A percentile compares a stretch with the other conserved stretches of the same genome.
These are phyloP conservation scores for Heritiera littoralis DNA, from an alignment of 345 rosid species.

Conservation along the genomic window DNA sequence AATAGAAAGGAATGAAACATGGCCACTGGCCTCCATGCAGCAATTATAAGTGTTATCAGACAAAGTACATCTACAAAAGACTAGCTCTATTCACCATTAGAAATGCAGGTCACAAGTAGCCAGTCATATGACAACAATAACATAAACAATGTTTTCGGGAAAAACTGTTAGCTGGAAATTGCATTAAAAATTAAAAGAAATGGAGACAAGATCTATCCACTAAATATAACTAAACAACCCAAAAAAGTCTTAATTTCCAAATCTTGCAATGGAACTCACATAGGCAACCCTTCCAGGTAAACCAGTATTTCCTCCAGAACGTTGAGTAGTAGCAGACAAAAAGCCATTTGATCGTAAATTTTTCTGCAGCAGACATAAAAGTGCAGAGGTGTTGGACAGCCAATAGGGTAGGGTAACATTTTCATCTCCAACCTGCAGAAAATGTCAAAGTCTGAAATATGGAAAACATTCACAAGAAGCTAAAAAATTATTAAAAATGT, in stretches of 20 bases:
- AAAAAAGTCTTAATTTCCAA: constrained; percentile 13
- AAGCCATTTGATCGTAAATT: constrained; percentile 79
- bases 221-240: constrained; percentile 1
- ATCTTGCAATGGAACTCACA: constrained; percentile 42
- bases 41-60: neutral
- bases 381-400: constrained; percentile 95
- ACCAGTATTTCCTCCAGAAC: constrained; percentile 52
- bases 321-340: constrained; percentile 56
- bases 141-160: neutral
- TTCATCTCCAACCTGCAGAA: constrained; percentile 78
- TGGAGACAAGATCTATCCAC: neutral
- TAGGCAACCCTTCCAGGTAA: constrained; percentile 70
- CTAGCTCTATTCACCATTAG: neutral
- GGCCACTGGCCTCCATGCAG: neutral
- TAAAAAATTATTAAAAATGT: neutral
- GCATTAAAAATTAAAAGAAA: neutral
- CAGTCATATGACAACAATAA: neutral
- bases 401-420: constrained; percentile 75
- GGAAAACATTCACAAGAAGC: neutral
- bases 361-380: constrained; percentile 89
- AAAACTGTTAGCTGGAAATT: neutral
- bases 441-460: constrained; percentile 10
- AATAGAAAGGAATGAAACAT: neutral
- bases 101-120: neutral
- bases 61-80: neutral